Conservation (phyloP, 768 basidiomycete genomes). For the Russula griseocarnosa region DNA sequence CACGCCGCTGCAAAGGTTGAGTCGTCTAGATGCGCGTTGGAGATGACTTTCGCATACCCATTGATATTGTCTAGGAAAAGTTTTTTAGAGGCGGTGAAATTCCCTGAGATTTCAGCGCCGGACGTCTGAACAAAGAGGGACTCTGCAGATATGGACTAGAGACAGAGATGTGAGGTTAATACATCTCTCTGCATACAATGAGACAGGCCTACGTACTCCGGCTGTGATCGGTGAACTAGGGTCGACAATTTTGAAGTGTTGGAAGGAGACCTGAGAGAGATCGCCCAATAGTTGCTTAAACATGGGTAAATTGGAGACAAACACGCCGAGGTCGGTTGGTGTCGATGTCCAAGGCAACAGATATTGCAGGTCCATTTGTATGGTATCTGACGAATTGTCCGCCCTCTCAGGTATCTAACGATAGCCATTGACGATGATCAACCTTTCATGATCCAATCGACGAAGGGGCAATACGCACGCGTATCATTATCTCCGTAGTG, state of each 20-base stretch:
- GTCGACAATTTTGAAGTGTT: constrained; percentile 49
- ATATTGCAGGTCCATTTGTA: constrained; percentile 51
- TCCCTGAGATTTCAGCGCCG: constrained; percentile 49
- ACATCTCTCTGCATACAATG: not conserved
- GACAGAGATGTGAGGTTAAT: not conserved
- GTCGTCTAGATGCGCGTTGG: constrained; percentile 11
- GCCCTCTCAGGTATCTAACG: constrained; percentile 11
- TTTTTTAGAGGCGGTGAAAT: constrained; percentile 46
- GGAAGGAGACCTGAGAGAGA: constrained; percentile 43
- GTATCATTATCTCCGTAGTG: constrained; percentile 11
- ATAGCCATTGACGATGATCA: not conserved
- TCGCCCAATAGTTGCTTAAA: constrained; percentile 51
- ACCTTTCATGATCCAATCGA: not conserved
- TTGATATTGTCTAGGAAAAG: constrained; percentile 54
- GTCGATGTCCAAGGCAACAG: constrained; percentile 45
- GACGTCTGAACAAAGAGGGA: constrained; percentile 52
- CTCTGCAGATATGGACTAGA: constrained; percentile 49
- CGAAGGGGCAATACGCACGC: constrained; percentile 3
- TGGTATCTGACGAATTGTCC: constrained; percentile 35
- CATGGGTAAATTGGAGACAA: constrained; percentile 56
- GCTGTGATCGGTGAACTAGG: constrained; percentile 44
- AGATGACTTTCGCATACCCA: constrained; percentile 43
- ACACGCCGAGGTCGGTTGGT: constrained; percentile 37
- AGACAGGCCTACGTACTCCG: constrained; percentile 40
- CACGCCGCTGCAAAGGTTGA: constrained; percentile 42